phyloP scores from a whole-genome alignment of 495 filamentous ascomycete species.

The Penicillium soppii region DNA sequence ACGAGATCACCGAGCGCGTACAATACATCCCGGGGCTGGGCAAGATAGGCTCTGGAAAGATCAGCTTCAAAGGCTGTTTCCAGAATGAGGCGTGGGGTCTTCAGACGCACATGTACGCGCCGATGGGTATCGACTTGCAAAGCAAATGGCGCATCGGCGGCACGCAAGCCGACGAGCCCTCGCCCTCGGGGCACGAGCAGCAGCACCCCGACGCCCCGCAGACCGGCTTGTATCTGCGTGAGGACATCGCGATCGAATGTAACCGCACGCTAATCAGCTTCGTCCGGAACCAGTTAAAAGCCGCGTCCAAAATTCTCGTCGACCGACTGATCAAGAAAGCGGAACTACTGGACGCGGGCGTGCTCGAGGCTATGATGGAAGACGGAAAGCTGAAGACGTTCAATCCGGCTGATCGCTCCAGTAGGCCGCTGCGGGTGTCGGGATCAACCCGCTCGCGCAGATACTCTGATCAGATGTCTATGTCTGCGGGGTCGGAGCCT shows the following conservation, averaged over 20 bases:
- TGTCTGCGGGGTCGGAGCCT: neutral
- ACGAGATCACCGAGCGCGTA: conserved; percentile 61
- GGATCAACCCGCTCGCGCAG: neutral
- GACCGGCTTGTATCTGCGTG: conserved; percentile 68
- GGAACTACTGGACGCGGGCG: conserved; percentile 31
- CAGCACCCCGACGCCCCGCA: conserved; percentile 50
- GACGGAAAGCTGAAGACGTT: conserved; percentile 28
- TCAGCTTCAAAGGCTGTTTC: conserved; percentile 75
- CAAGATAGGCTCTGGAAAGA: conserved; percentile 54
- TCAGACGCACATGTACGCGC: conserved; percentile 74
- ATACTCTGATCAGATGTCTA: conserved; percentile 5
- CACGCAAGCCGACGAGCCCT: conserved; percentile 61
- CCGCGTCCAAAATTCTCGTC: conserved; percentile 64
- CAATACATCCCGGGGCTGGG: conserved; percentile 66
- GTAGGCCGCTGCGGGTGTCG: neutral
- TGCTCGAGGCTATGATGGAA: conserved; percentile 26
- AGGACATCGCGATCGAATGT: conserved; percentile 76
- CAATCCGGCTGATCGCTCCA: conserved; percentile 26
- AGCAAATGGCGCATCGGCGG: conserved; percentile 64
- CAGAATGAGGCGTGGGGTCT: conserved; percentile 65
- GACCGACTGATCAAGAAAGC: conserved; percentile 63
- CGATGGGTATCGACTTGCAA: conserved; percentile 64
- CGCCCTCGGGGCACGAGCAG: conserved; percentile 56
- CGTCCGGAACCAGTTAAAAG: conserved; percentile 74
- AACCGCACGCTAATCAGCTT: conserved; percentile 70